phyloP scores from a whole-genome alignment of 2,329 filamentous ascomycete genomes.

The Helotiales sp. region DNA sequence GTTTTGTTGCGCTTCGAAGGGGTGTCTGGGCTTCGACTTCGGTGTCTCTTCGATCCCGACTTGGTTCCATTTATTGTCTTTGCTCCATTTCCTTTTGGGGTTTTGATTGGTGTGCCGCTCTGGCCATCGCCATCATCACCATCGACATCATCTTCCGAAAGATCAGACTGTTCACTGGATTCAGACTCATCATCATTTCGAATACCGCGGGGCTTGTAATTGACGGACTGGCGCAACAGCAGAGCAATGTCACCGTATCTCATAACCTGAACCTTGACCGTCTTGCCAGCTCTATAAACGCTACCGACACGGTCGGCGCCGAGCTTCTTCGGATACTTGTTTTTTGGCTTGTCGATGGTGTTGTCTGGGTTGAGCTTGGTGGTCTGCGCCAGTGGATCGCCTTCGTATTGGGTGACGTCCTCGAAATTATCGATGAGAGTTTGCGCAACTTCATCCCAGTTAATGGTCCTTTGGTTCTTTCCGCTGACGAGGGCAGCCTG shows the following conservation, averaged over 20 bases:
- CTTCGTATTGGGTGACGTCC: not conserved
- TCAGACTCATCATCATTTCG: not conserved
- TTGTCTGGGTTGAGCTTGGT: not conserved
- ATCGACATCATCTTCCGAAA: not conserved
- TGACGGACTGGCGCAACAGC: not conserved
- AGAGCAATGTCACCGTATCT: slow-evolving; percentile 17
- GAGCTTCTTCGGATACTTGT: not conserved
- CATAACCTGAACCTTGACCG: not conserved
- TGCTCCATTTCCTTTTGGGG: too few relatives aligned
- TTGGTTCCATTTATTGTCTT: not conserved
- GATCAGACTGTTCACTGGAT: not conserved
- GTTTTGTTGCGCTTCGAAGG: not conserved
- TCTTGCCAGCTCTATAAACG: not conserved
- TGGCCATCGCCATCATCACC: not conserved
- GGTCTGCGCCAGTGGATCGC: not conserved
- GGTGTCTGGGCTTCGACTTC: not conserved
- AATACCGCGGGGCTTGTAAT: not conserved
- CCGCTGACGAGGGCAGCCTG: not conserved
- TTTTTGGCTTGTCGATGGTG: not conserved
- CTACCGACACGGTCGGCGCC: not conserved
- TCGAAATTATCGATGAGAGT: not conserved
- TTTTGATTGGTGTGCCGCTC: too few relatives aligned
- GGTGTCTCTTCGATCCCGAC: not conserved
- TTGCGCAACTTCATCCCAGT: slow-evolving; percentile 13
- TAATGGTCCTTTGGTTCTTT: slow-evolving; percentile 1